Evolutionary conservation across 805 yeast species (phyloP).

Genomic region (Schwanniomyces occidentalis): DNA sequence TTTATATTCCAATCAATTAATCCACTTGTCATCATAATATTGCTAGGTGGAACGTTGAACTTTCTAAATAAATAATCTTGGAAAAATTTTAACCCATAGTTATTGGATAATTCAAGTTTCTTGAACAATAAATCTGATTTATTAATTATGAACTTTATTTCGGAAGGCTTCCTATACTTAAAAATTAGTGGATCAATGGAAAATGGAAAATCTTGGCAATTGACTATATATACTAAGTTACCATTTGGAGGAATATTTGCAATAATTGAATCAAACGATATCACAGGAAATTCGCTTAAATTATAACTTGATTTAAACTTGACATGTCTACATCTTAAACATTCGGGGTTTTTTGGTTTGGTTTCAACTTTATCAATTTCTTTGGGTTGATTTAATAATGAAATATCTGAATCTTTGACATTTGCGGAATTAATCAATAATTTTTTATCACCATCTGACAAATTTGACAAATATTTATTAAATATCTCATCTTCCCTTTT

Average conservation of each 20-base stretch:
- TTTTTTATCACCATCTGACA: slow-evolving; percentile 26
- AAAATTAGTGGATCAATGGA: slow-evolving; percentile 43
- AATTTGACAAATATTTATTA: slow-evolving; percentile 13
- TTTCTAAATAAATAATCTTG: slow-evolving; percentile 34
- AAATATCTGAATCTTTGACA: slow-evolving; percentile 1
- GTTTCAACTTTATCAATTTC: background rate
- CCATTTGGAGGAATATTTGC: slow-evolving; percentile 43
- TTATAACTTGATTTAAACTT: slow-evolving; percentile 41
- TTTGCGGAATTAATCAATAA: slow-evolving; percentile 22
- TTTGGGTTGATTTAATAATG: background rate
- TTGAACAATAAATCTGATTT: slow-evolving; percentile 47
- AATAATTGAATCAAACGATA: slow-evolving; percentile 18
- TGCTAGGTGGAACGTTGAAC: slow-evolving; percentile 32
- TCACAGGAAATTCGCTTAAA: slow-evolving; percentile 29
- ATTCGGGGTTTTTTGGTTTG: slow-evolving; percentile 20
- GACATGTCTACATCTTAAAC: slow-evolving; percentile 60
- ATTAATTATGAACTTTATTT: slow-evolving; percentile 42
- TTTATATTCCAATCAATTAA: slow-evolving; percentile 52
- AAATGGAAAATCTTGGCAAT: slow-evolving; percentile 73
- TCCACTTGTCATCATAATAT: slow-evolving; percentile 53
- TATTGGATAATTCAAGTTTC: slow-evolving; percentile 23
- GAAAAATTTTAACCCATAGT: slow-evolving; percentile 29
- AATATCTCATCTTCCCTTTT: slow-evolving; percentile 27
- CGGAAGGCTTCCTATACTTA: slow-evolving; percentile 30
- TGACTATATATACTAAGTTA: slow-evolving; percentile 58